Evolutionary conservation across 371 early-diverging fungal genomes (phyloP), one percentile per base, ranked within the genome.

Genomic region (Thermomucor indicae-seudaticae): DNA sequence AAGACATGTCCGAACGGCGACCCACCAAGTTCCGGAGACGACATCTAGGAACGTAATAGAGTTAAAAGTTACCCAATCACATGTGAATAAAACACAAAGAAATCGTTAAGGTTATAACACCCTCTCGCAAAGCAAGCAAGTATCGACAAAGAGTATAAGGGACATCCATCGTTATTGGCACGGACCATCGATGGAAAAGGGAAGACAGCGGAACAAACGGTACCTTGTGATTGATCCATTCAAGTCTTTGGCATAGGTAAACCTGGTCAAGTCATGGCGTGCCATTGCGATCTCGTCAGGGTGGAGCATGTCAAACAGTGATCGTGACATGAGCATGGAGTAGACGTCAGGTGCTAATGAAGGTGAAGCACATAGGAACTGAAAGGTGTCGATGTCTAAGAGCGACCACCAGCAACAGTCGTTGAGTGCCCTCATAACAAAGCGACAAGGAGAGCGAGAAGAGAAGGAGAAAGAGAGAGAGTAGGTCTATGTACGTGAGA

Each of bases 161-260:
- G 37, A 16, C 14, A 32, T 32, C 14, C 37, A 4, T 3, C 19
- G 14, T 37, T 14, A 37, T 3, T 37, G 16, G 37, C 19, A 19
- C 37, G 37, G 19, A 37, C 19, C n/a, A n/a, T n/a, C n/a, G n/a
- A n/a, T n/a, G n/a, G n/a, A n/a, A n/a, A n/a, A n/a, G n/a, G n/a
- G n/a, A n/a, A n/a, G n/a, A n/a, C n/a, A n/a, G n/a, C n/a, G n/a
- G n/a, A n/a, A n/a, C n/a, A n/a, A n/a, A 37, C 19, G 5, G 19
- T 55, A 79, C 83, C 79, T 72, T 47, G 83, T 82, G 30, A 82
- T 68, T 32, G 80, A 79, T 28, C 80, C 79, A 20, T 62, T 61
- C 12, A 75, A 51, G 16, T 64, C 57, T 35, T 75, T 67, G 6
- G 67, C 63, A 12, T 67, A 60, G 53, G 75, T 74, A 47, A 78